Evolutionary conservation across 208 protist species (phyloP).

Genomic region (Phytomonas sp.): DNA sequence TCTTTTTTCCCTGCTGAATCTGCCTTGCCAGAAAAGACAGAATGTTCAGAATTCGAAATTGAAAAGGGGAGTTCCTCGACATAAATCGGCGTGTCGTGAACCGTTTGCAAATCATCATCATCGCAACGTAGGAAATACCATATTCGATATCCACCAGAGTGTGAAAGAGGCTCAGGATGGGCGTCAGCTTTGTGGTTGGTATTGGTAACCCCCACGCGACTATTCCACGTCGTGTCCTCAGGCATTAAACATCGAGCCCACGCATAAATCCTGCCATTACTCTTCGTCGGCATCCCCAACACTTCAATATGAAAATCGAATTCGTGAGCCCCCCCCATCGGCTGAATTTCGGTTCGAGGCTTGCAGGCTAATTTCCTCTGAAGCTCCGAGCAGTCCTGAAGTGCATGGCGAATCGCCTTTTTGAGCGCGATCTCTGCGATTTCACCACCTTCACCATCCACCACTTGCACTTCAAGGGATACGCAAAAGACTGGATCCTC

Average conservation of each 20-base stretch:
- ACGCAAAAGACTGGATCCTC: background rate
- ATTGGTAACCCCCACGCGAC: background rate
- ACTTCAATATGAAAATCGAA: background rate
- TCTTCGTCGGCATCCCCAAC: background rate
- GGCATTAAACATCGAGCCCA: background rate
- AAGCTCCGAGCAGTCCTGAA: background rate
- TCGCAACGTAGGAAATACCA: background rate
- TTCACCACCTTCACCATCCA: background rate
- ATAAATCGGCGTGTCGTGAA: constrained; percentile 8
- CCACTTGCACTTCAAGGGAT: background rate
- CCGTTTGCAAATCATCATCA: background rate
- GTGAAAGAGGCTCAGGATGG: background rate
- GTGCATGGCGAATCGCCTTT: background rate
- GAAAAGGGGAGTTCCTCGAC: constrained; percentile 14
- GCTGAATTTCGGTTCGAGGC: background rate
- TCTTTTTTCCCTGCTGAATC: background rate
- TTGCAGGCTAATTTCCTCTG: background rate
- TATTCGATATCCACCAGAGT: background rate
- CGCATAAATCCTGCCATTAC: background rate
- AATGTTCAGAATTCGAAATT: background rate
- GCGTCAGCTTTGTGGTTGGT: background rate
- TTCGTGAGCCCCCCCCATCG: background rate
- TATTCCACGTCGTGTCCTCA: background rate
- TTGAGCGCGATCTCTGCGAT: background rate
- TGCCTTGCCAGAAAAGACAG: background rate